Evolutionary conservation across 1,284 basidiomycete genomes (phyloP).

Genomic region (Somion occarium): DNA sequence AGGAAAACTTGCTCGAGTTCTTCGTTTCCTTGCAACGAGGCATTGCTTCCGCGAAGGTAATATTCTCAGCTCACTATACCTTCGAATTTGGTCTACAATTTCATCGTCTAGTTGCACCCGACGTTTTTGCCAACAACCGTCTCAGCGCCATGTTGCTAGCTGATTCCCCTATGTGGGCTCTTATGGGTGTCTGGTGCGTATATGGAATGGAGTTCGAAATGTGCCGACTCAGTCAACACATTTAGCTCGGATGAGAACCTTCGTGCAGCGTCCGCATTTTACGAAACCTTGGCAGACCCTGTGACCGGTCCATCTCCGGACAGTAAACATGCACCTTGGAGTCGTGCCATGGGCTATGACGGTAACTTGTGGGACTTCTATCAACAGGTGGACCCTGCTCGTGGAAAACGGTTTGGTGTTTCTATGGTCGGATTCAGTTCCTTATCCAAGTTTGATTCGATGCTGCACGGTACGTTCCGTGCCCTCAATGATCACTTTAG

Average conservation of each 20-base stretch:
- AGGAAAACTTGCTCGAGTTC: slow-evolving; percentile 30
- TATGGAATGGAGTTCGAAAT: too few species aligned
- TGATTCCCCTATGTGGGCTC: slow-evolving; percentile 8
- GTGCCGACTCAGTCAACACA: too few species aligned
- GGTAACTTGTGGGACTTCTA: slow-evolving; percentile 2
- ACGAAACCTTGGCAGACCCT: neutral
- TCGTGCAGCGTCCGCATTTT: neutral
- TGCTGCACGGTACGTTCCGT: neutral
- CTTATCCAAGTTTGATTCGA: neutral
- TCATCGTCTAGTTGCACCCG: neutral
- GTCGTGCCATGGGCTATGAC: neutral
- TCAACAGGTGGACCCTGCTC: neutral
- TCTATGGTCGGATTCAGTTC: neutral
- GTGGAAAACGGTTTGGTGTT: neutral
- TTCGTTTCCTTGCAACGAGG: slow-evolving; percentile 32
- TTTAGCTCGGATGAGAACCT: slow-evolving; percentile 13
- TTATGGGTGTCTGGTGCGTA: slow-evolving; percentile 7
- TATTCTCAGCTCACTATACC: slow-evolving; percentile 10
- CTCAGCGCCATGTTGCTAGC: slow-evolving; percentile 15
- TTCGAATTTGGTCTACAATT: neutral
- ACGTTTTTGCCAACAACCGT: slow-evolving; percentile 24
- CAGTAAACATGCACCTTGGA: neutral
- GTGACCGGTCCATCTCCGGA: neutral
- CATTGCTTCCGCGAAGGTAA: slow-evolving; percentile 36
- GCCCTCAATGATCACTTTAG: neutral